phyloP scores from a whole-genome alignment of 257 asterid genomes.

The Sherardia arvensis region DNA sequence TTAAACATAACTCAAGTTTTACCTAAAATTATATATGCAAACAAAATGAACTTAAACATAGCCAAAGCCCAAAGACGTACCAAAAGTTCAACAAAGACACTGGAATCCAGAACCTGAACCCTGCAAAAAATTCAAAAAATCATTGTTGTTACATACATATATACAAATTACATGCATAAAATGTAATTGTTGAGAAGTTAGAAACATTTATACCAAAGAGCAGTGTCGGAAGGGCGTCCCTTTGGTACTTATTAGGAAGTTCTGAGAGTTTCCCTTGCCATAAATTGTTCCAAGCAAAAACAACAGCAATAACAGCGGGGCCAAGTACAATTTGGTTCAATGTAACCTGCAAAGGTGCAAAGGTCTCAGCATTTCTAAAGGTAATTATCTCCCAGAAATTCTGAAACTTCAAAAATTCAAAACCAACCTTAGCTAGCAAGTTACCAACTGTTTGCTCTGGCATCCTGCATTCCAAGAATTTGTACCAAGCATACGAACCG shows the following conservation, averaged over 20 bases:
- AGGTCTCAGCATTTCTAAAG: constrained; percentile 5
- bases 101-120: constrained; percentile 94
- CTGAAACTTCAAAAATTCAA: background rate
- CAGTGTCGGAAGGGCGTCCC: constrained; percentile 81
- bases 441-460: constrained; percentile 61
- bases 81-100: constrained; percentile 86
- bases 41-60: background rate
- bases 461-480: constrained; percentile 62
- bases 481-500: constrained; percentile 91
- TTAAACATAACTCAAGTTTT: background rate
- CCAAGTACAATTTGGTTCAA: constrained; percentile 77
- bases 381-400: background rate
- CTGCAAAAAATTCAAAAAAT: constrained; percentile 31
- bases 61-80: constrained; percentile 33
- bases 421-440: constrained; percentile 47
- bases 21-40: background rate
- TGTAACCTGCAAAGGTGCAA: constrained; percentile 45
- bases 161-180: background rate
- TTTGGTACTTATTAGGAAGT: constrained; percentile 80
- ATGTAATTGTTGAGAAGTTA: background rate
- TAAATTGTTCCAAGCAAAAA: constrained; percentile 89
- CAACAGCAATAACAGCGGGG: constrained; percentile 69
- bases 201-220: constrained; percentile 43
- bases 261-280: constrained; percentile 83
- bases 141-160: background rate